Percentiles rank a stretch among this genome's conserved stretches.
Evolutionary conservation across 495 filamentous ascomycete genomes (phyloP).

Genomic region (Corynascus novoguineensis): DNA sequence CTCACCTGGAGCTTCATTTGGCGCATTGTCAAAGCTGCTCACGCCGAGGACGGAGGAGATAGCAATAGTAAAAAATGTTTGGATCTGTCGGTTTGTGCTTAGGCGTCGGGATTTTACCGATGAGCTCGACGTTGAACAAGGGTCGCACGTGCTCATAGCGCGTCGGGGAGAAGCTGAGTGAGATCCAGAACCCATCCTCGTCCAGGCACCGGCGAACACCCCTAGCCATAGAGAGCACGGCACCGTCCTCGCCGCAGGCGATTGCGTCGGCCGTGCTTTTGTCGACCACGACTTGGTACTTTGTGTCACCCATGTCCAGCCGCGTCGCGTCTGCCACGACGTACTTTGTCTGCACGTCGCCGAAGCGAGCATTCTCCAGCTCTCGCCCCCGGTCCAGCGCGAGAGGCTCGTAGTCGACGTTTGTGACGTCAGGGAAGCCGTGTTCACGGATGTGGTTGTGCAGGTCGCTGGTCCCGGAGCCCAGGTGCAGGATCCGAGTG

Average conservation of each 20-base stretch:
- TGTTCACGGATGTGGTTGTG: constrained; percentile 31
- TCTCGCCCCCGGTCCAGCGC: constrained; percentile 33
- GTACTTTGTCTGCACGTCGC: constrained; percentile 33
- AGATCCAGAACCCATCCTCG: constrained; percentile 35
- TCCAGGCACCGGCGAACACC: constrained; percentile 24
- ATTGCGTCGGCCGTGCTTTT: constrained; percentile 42
- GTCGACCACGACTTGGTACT: constrained; percentile 35
- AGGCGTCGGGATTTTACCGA: constrained; percentile 30
- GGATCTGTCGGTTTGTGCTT: constrained; percentile 34
- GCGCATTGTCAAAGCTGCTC: not conserved
- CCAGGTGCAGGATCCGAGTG: constrained; percentile 34
- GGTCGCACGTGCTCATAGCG: constrained; percentile 27
- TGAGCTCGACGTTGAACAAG: constrained; percentile 31
- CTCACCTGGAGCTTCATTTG: constrained; percentile 1
- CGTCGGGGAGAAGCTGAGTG: constrained; percentile 35
- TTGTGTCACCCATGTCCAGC: constrained; percentile 14
- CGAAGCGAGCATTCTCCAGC: constrained; percentile 30
- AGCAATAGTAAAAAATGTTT: constrained; percentile 35
- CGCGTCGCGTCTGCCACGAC: constrained; percentile 33
- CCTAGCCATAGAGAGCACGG: constrained; percentile 28
- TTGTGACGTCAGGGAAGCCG: constrained; percentile 34
- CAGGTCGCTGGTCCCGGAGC: constrained; percentile 40
- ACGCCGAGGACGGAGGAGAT: constrained; percentile 27
- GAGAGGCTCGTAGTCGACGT: constrained; percentile 41
- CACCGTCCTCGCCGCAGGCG: constrained; percentile 30